A percentile compares a stretch with the other conserved stretches of the same genome.
Conservation (phyloP, 2,329 filamentous ascomycete genomes). For the Aspergillus fischeri region DNA sequence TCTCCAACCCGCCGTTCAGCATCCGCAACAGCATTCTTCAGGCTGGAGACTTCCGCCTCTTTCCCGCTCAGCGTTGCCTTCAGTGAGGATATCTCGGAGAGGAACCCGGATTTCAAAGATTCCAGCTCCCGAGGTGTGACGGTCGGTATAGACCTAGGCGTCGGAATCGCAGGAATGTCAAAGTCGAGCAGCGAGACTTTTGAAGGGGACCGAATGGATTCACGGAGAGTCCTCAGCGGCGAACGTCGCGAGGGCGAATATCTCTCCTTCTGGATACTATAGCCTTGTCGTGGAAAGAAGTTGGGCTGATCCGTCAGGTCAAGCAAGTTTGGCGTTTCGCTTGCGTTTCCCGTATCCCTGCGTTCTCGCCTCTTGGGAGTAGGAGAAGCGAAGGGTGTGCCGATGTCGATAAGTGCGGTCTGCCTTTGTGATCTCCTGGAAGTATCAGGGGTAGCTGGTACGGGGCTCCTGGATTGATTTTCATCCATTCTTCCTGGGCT, state of each 20-base stretch:
- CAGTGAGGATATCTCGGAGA: slow-evolving; percentile 91
- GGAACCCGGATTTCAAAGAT: slow-evolving; percentile 81
- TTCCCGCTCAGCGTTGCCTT: slow-evolving; percentile 88
- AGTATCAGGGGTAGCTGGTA: slow-evolving; percentile 46
- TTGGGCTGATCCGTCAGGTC: slow-evolving; percentile 83
- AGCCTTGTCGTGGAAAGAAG: slow-evolving; percentile 49
- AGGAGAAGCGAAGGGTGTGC: slow-evolving; percentile 34
- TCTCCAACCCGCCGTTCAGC: slow-evolving; percentile 89
- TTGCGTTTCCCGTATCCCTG: slow-evolving; percentile 40
- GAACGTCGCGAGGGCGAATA: slow-evolving; percentile 41
- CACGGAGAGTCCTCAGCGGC: slow-evolving; percentile 39
- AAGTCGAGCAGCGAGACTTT: slow-evolving; percentile 78
- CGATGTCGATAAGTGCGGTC: slow-evolving; percentile 29
- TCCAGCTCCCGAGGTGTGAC: slow-evolving; percentile 91
- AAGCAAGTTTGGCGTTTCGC: slow-evolving; percentile 71
- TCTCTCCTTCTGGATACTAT: slow-evolving; percentile 34
- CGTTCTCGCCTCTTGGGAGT: slow-evolving; percentile 49
- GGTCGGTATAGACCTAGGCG: slow-evolving; percentile 83
- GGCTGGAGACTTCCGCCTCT: slow-evolving; percentile 81
- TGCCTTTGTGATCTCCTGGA: slow-evolving; percentile 36
- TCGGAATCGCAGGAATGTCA: slow-evolving; percentile 89
- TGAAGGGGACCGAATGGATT: slow-evolving; percentile 35
- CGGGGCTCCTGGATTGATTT: slow-evolving; percentile 15
- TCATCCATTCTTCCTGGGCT: slow-evolving; percentile 32
- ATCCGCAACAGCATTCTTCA: slow-evolving; percentile 83